A percentile compares a stretch with the other conserved stretches of the same genome.
phyloP scores from a whole-genome alignment of 768 basidiomycete genomes.

The Mycena vitilis region DNA sequence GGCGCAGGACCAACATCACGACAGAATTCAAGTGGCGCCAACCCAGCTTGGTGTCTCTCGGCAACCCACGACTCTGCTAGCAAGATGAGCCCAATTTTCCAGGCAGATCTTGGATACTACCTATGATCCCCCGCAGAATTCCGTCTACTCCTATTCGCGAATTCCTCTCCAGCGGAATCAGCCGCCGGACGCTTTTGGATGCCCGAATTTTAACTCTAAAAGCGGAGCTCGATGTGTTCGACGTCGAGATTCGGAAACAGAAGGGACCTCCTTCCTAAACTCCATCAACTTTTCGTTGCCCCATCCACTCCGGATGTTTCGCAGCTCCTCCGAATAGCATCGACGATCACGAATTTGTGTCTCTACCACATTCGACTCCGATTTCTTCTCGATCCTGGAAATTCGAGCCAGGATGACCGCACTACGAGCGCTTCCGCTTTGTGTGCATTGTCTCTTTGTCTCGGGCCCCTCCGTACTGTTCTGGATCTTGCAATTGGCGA shows the following conservation, averaged over 20 bases:
- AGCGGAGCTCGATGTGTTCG: background rate
- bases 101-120: too few species aligned
- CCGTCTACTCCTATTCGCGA: too few species aligned
- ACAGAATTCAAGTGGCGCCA: too few species aligned
- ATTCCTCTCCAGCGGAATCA: too few species aligned
- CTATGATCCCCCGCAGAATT: too few species aligned
- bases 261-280: background rate
- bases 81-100: too few species aligned
- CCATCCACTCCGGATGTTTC: background rate
- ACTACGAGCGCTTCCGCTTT: background rate
- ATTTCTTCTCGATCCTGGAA: slow-evolving; percentile 9
- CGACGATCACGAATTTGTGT: slow-evolving; percentile 11
- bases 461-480: background rate
- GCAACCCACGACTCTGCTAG: too few species aligned
- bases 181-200: too few species aligned
- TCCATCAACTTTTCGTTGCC: slow-evolving; percentile 13
- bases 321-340: slow-evolving; percentile 13
- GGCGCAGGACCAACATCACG: too few species aligned
- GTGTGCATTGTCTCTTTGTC: background rate
- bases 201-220: background rate
- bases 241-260: background rate
- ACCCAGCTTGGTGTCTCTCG: too few species aligned
- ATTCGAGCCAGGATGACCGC: background rate
- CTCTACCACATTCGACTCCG: background rate
- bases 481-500: too few species aligned